Percentiles rank a stretch among this genome's conserved stretches.
Conservation (phyloP, 371 early-diverging fungal genomes). For the Haplosporangium sp. region DNA sequence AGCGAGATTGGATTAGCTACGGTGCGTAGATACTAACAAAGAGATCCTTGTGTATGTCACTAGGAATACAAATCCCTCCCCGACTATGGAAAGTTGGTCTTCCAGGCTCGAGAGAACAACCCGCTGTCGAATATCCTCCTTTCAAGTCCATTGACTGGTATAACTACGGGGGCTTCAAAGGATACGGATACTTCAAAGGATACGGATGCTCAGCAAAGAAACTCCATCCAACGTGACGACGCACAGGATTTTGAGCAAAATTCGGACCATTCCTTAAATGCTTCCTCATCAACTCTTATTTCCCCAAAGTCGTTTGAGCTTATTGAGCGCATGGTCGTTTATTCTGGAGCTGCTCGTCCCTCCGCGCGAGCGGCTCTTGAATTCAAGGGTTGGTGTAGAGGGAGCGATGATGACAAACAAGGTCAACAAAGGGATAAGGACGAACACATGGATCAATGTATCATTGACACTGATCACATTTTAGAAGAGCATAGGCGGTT, state of each 20-base stretch:
- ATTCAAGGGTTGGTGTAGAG: constrained; percentile 11
- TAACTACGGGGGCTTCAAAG: not conserved
- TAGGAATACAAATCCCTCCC: constrained; percentile 45
- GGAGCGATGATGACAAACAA: not conserved
- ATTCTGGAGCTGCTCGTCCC: constrained; percentile 29
- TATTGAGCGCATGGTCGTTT: constrained; percentile 36
- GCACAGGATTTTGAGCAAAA: not conserved
- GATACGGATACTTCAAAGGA: not conserved
- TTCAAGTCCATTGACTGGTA: not conserved
- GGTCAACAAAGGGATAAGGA: too few relatives aligned
- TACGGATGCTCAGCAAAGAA: too few relatives aligned
- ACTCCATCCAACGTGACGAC: not conserved
- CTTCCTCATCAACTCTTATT: constrained; percentile 17
- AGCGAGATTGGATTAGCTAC: too few relatives aligned
- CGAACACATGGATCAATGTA: constrained; percentile 18
- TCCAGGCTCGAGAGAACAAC: constrained; percentile 22
- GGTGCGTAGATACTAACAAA: too few relatives aligned
- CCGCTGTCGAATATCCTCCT: constrained; percentile 27
- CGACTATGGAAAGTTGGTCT: constrained; percentile 49
- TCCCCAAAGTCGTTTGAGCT: constrained; percentile 19
- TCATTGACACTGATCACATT: constrained; percentile 12
- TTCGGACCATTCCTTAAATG: not conserved
- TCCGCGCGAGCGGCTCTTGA: constrained; percentile 26
- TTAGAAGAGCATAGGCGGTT: constrained; percentile 13
- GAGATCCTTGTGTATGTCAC: not conserved